Conservation (phyloP, 2,329 filamentous ascomycete genomes). For the Verticillium nonalfalfae region DNA sequence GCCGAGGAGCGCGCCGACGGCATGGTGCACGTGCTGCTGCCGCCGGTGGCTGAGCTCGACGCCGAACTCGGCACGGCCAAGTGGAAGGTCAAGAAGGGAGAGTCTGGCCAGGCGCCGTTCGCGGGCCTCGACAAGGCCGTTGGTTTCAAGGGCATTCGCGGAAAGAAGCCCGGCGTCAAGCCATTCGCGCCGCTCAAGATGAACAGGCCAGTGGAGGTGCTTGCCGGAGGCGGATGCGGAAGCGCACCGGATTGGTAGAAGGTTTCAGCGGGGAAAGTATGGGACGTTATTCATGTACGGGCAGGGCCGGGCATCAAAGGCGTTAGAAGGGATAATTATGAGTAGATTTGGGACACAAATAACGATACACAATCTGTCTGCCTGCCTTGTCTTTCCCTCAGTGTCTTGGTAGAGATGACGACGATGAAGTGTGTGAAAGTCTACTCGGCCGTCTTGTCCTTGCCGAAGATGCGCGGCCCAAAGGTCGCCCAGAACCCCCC, state of each 20-base stretch:
- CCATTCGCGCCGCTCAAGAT: constrained; percentile 23
- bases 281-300: not conserved
- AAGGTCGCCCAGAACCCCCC: not conserved
- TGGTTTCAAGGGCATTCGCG: constrained; percentile 34
- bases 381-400: not conserved
- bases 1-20: constrained; percentile 69
- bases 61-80: constrained; percentile 67
- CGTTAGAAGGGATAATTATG: not conserved
- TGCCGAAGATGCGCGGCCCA: not conserved
- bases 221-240: constrained; percentile 33
- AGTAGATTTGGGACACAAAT: not conserved
- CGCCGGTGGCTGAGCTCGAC: constrained; percentile 76
- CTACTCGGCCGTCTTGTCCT: not conserved
- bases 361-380: not conserved
- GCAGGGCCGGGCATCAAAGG: not conserved
- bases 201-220: constrained; percentile 29
- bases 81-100: constrained; percentile 73
- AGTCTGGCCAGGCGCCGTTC: constrained; percentile 37
- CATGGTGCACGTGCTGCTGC: constrained; percentile 73
- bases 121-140: constrained; percentile 41
- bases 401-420: too few relatives aligned
- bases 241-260: constrained; percentile 39
- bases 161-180: constrained; percentile 33
- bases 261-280: not conserved
- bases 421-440: too few relatives aligned